Evolutionary conservation across 1,284 basidiomycete species (phyloP).

Genomic region (Gomphus bonarii): DNA sequence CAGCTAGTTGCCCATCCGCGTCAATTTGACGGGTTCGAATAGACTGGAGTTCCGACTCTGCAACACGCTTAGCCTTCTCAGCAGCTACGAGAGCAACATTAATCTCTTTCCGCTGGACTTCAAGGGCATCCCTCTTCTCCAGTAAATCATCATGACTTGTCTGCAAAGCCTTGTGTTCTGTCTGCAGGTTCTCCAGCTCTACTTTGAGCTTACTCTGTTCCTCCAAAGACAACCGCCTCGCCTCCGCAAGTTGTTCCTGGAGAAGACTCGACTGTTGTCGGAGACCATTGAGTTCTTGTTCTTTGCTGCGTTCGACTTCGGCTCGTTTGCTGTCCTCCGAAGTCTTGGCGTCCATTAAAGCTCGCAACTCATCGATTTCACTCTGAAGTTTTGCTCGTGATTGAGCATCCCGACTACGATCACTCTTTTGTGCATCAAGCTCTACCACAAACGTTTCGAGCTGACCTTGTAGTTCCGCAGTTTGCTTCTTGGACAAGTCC

Average conservation of each 20-base stretch:
- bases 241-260: conserved; percentile 50
- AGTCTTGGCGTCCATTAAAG: conserved; percentile 74
- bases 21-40: conserved; percentile 67
- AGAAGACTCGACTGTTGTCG: conserved; percentile 56
- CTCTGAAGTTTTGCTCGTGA: conserved; percentile 58
- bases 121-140: conserved; percentile 41
- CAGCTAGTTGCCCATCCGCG: conserved; percentile 55
- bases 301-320: conserved; percentile 82
- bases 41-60: conserved; percentile 69
- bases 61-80: conserved; percentile 59
- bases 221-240: conserved; percentile 47
- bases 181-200: conserved; percentile 49
- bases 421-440: conserved; percentile 52
- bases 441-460: conserved; percentile 63
- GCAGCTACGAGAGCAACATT: conserved; percentile 48
- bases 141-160: conserved; percentile 55
- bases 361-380: conserved; percentile 81
- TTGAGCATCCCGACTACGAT: conserved; percentile 42
- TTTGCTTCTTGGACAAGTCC: conserved; percentile 44
- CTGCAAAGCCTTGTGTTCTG: conserved; percentile 48
- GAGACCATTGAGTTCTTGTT: conserved; percentile 70
- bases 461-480: conserved; percentile 55
- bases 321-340: conserved; percentile 78
- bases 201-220: conserved; percentile 58
- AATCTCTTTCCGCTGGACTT: conserved; percentile 41